These are phyloP conservation scores for Ramaria sp. DNA, from an alignment of 768 basidiomycete species.

Conservation along the genomic window DNA sequence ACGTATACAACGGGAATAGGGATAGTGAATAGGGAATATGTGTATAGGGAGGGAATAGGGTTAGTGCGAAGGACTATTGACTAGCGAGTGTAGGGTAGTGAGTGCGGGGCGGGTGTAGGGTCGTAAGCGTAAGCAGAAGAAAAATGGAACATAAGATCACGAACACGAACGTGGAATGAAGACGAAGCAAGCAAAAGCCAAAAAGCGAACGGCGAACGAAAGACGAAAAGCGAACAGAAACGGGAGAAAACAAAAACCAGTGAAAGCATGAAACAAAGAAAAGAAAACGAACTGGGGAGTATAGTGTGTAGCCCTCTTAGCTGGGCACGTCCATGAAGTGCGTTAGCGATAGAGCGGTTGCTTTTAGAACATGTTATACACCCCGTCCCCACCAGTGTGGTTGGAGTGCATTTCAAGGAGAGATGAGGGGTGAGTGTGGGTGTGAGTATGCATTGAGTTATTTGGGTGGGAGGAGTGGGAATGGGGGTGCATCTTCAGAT, in stretches of 20 bases:
- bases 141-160: neutral
- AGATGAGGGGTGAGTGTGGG: too few relatives aligned
- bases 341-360: too few relatives aligned
- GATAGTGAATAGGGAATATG: neutral
- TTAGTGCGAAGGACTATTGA: neutral
- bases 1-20: too few relatives aligned
- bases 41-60: neutral
- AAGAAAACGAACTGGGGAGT: too few relatives aligned
- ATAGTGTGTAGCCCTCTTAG: too few relatives aligned
- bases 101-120: neutral
- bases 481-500: constrained; percentile 19
- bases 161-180: neutral
- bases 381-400: too few relatives aligned
- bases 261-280: neutral
- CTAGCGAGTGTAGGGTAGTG: neutral
- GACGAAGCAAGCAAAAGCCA: neutral
- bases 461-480: neutral
- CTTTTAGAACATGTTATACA: too few relatives aligned
- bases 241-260: neutral
- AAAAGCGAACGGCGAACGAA: neutral
- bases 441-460: too few relatives aligned
- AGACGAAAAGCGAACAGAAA: neutral
- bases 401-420: too few relatives aligned
- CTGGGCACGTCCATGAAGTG: too few relatives aligned
- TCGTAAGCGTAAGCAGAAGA: neutral